A percentile compares a stretch with the other conserved stretches of the same genome.
These are phyloP conservation scores for Cryphonectria nitschkei DNA, from an alignment of 2,329 filamentous ascomycete genomes.

Conservation along the genomic window DNA sequence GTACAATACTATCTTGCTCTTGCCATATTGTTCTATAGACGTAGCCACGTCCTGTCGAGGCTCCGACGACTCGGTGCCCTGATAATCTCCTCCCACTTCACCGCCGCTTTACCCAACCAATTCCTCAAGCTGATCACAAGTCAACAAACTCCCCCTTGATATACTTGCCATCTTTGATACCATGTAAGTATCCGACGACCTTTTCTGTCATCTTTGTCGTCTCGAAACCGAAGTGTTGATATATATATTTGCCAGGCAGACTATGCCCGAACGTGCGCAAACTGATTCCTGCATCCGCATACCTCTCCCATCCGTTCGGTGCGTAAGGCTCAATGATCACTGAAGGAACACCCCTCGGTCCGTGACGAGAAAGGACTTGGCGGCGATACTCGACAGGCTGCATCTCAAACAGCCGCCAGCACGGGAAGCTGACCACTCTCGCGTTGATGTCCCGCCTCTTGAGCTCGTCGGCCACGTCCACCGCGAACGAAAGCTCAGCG, in stretches of 20 bases:
- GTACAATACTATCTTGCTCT: not conserved
- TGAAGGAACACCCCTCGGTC: constrained; percentile 37
- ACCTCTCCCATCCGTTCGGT: constrained; percentile 58
- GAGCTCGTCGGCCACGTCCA: constrained; percentile 46
- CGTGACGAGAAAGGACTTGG: constrained; percentile 43
- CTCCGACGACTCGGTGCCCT: not conserved
- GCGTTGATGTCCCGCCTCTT: constrained; percentile 35
- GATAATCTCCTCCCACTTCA: not conserved
- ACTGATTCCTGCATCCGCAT: constrained; percentile 54
- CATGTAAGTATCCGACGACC: constrained; percentile 5
- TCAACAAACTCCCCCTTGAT: constrained; percentile 23
- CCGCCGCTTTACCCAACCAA: not conserved
- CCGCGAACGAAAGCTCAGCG: constrained; percentile 45
- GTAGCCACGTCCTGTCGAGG: not conserved
- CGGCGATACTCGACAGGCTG: constrained; percentile 42
- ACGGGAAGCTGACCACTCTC: constrained; percentile 44
- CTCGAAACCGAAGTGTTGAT: constrained; percentile 58
- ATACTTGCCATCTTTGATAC: constrained; percentile 11
- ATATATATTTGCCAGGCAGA: constrained; percentile 53
- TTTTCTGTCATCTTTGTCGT: constrained; percentile 43
- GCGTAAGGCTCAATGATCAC: constrained; percentile 58
- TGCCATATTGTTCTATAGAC: not conserved
- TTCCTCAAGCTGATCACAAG: not conserved
- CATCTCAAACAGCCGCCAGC: constrained; percentile 41
- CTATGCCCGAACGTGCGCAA: constrained; percentile 56